Conservation (phyloP, 2,329 filamentous ascomycete species). For the Onygenales sp. region DNA sequence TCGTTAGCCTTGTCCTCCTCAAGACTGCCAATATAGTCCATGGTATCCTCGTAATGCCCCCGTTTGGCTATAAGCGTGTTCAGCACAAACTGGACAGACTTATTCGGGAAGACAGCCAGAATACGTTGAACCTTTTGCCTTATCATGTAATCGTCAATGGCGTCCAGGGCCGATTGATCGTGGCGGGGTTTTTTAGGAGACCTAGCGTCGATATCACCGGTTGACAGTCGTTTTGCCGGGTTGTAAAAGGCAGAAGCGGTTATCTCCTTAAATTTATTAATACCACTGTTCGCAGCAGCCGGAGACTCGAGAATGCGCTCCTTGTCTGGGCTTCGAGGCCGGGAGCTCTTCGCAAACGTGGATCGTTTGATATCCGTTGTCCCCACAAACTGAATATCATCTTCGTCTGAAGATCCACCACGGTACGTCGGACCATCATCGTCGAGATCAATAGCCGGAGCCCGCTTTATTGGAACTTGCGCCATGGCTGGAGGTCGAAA, state of each 20-base stretch:
- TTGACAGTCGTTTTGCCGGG: constrained; percentile 28
- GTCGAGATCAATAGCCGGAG: constrained; percentile 38
- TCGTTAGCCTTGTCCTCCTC: constrained; percentile 24
- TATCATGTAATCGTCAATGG: constrained; percentile 42
- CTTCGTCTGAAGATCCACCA: constrained; percentile 56
- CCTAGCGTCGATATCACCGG: background rate
- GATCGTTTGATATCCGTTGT: constrained; percentile 53
- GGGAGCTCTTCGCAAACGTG: constrained; percentile 41
- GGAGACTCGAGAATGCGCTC: constrained; percentile 32
- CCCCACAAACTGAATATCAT: constrained; percentile 36
- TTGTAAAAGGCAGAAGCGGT: constrained; percentile 34
- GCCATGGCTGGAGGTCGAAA: constrained; percentile 47
- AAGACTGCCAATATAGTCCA: constrained; percentile 35
- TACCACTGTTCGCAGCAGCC: constrained; percentile 16
- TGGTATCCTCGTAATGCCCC: constrained; percentile 48
- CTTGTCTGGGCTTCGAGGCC: constrained; percentile 25
- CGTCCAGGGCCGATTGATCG: constrained; percentile 36
- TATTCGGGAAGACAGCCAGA: constrained; percentile 36
- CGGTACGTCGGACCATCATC: constrained; percentile 49
- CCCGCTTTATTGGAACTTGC: constrained; percentile 30
- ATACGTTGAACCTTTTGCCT: constrained; percentile 46
- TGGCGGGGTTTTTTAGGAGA: constrained; percentile 23
- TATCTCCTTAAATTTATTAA: constrained; percentile 34
- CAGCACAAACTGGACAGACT: constrained; percentile 39
- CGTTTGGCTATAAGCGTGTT: constrained; percentile 41